These are phyloP conservation scores for Leccinum variicolor DNA, from an alignment of 768 basidiomycete genomes.

Conservation along the genomic window DNA sequence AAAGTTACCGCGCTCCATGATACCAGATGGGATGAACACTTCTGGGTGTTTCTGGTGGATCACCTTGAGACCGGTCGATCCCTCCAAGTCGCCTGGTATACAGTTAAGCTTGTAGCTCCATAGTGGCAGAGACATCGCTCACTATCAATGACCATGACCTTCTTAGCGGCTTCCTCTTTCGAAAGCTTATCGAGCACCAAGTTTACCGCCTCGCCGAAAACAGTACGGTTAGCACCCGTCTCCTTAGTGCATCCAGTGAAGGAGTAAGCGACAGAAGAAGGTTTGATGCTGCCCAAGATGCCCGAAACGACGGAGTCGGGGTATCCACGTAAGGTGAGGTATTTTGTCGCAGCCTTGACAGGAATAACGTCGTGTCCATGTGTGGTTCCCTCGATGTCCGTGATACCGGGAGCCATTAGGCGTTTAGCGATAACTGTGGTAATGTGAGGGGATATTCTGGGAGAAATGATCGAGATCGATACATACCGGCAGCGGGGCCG, in stretches of 20 bases:
- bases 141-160: conserved; percentile 89
- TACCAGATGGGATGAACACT: conserved; percentile 80
- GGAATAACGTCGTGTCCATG: conserved; percentile 88
- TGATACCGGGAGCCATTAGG: conserved; percentile 63
- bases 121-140: conserved; percentile 17
- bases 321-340: conserved; percentile 65
- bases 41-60: conserved; percentile 91
- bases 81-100: conserved; percentile 70
- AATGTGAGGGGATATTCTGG: neutral
- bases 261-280: conserved; percentile 51
- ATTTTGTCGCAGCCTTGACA: conserved; percentile 73
- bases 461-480: neutral
- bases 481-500: conserved; percentile 77
- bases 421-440: conserved; percentile 64
- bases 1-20: conserved; percentile 85
- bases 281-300: conserved; percentile 65
- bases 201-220: conserved; percentile 85
- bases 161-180: conserved; percentile 73
- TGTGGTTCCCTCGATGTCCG: conserved; percentile 71
- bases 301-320: conserved; percentile 40
- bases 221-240: conserved; percentile 72
- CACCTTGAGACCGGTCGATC: conserved; percentile 83
- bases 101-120: neutral
- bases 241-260: conserved; percentile 72
- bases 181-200: conserved; percentile 67